Percentiles rank a stretch among this genome's conserved stretches.
These are phyloP conservation scores for Alternaria atra DNA, from an alignment of 2,329 filamentous ascomycete genomes.

Conservation along the genomic window DNA sequence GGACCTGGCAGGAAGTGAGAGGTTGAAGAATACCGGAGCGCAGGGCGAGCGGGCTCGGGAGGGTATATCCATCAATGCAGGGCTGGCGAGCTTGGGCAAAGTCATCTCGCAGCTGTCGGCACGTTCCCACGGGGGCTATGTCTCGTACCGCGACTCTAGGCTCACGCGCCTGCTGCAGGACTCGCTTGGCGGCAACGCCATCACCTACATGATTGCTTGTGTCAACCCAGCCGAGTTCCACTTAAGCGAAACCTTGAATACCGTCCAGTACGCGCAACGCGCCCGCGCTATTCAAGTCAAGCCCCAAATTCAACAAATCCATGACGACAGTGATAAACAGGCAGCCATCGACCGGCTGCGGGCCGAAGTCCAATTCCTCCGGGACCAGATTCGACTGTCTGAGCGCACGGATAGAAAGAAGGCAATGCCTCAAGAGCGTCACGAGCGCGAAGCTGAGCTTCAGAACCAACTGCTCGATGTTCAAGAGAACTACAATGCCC, in stretches of 20 bases:
- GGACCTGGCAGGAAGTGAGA: conserved; percentile 94
- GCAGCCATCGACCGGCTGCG: conserved; percentile 92
- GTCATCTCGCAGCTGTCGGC: conserved; percentile 98
- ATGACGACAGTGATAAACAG: conserved; percentile 92
- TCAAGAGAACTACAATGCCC: conserved; percentile 92
- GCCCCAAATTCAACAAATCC: conserved; percentile 88
- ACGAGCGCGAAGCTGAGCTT: conserved; percentile 85
- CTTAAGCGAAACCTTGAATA: conserved; percentile 96
- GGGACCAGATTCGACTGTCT: conserved; percentile 90
- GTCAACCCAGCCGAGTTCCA: conserved; percentile 98
- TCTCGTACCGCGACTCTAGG: conserved; percentile 98
- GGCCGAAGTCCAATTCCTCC: conserved; percentile 90
- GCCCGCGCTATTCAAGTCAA: conserved; percentile 97
- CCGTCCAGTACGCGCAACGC: conserved; percentile 92
- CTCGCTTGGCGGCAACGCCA: conserved; percentile 93
- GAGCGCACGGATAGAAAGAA: conserved; percentile 71
- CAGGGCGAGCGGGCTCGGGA: conserved; percentile 94
- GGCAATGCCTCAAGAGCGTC: conserved; percentile 70
- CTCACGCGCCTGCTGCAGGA: conserved; percentile 95
- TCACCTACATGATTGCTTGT: conserved; percentile 99
- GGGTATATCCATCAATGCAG: conserved; percentile 97
- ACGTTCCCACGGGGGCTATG: conserved; percentile 83
- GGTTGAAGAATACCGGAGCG: conserved; percentile 95
- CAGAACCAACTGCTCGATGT: conserved; percentile 92
- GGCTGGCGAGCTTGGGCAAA: conserved; percentile 92